These are phyloP conservation scores for Toxoplasma gondii DNA, from an alignment of 169 alveolate genomes.

Conservation along the genomic window DNA sequence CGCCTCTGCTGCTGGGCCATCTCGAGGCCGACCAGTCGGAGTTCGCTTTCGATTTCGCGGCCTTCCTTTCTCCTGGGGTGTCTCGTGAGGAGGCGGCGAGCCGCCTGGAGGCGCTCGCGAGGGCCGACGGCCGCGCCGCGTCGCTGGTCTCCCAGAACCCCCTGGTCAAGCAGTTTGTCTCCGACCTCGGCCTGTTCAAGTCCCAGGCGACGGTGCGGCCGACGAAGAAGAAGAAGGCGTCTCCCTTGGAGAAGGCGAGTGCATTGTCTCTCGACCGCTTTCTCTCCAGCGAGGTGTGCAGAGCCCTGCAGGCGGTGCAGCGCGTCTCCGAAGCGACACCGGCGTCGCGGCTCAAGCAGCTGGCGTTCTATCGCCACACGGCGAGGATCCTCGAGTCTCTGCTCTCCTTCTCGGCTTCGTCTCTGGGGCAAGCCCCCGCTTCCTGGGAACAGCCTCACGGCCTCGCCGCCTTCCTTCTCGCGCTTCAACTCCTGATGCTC, in stretches of 20 bases:
- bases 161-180: not conserved
- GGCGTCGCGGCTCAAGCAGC: not conserved
- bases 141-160: not conserved
- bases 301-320: not conserved
- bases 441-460: not conserved
- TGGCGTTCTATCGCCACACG: not conserved
- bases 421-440: not conserved
- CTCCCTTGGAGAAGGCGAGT: not conserved
- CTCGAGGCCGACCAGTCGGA: not conserved
- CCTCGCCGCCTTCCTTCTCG: not conserved
- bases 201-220: not conserved
- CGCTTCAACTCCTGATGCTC: conserved; percentile 27
- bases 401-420: not conserved
- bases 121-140: not conserved
- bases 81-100: not conserved
- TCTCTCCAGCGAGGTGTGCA: not conserved
- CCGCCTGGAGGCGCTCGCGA: not conserved
- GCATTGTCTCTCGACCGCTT: not conserved
- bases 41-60: not conserved
- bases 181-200: not conserved
- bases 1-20: not conserved
- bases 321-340: not conserved
- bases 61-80: not conserved
- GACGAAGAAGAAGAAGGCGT: not conserved
- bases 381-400: not conserved